Percentiles rank a stretch among this genome's conserved stretches.
phyloP scores from a whole-genome alignment of 1,139 yeast species.

The Cylindricascospora bacillispora region DNA sequence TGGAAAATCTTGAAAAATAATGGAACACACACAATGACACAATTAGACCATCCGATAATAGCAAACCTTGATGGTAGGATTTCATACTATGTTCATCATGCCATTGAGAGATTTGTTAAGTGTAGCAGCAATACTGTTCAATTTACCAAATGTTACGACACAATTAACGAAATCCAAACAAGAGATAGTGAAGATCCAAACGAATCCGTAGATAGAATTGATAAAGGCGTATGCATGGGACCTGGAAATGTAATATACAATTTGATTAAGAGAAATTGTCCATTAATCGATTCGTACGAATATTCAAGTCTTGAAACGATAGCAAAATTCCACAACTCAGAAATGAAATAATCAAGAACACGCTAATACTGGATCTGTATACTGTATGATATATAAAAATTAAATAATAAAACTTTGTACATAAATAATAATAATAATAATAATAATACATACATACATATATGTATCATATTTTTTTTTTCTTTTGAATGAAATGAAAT shows the following conservation, averaged over 20 bases:
- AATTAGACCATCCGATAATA: slow-evolving; percentile 20
- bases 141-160: slow-evolving; percentile 23
- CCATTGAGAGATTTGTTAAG: slow-evolving; percentile 23
- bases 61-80: slow-evolving; percentile 22
- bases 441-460: background rate
- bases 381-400: background rate
- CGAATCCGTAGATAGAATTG: slow-evolving; percentile 2
- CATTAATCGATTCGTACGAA: slow-evolving; percentile 11
- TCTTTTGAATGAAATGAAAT: background rate
- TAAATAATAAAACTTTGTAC: no score
- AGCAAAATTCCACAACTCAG: slow-evolving; percentile 11
- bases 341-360: background rate
- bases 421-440: background rate
- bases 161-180: slow-evolving; percentile 10
- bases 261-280: slow-evolving; percentile 19
- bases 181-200: slow-evolving; percentile 5
- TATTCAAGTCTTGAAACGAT: slow-evolving; percentile 19
- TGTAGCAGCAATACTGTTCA: slow-evolving; percentile 25
- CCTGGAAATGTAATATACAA: slow-evolving; percentile 23
- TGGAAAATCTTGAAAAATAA: slow-evolving; percentile 22
- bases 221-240: slow-evolving; percentile 20
- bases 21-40: slow-evolving; percentile 14
- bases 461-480: no score
- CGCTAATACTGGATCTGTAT: background rate
- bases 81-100: slow-evolving; percentile 18